Evolutionary conservation across 345 rosid genomes (phyloP).

Genomic region (Dimocarpus longan): DNA sequence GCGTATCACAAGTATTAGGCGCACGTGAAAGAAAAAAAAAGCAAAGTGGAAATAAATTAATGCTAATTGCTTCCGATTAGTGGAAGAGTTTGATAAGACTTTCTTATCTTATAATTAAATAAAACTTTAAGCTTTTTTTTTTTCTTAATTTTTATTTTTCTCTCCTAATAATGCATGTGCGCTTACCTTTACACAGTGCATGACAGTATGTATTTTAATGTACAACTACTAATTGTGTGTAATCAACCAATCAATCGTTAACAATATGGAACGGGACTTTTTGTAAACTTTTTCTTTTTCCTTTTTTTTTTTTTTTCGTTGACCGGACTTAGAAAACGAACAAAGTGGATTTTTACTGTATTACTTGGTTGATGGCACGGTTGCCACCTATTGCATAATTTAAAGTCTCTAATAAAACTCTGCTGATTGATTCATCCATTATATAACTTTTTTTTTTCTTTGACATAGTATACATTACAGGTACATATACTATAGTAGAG

Average conservation of each 20-base stretch:
- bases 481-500: too few relatives aligned
- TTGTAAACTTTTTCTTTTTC: background rate
- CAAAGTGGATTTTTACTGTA: background rate
- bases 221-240: background rate
- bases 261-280: background rate
- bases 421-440: background rate
- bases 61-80: conserved; percentile 8
- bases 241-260: background rate
- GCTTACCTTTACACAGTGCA: background rate
- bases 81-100: background rate
- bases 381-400: background rate
- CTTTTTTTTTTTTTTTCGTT: background rate
- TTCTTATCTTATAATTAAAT: conserved; percentile 15
- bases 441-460: too few relatives aligned
- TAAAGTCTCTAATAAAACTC: conserved; percentile 8
- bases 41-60: background rate
- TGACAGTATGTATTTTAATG: background rate
- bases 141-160: too few relatives aligned
- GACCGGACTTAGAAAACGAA: background rate
- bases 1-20: background rate
- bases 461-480: too few relatives aligned
- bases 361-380: background rate
- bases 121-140: background rate
- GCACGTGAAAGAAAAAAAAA: conserved; percentile 28
- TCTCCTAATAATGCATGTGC: background rate